phyloP scores from a whole-genome alignment of 2,329 filamentous ascomycete genomes.

The Cladophialophora immunda region DNA sequence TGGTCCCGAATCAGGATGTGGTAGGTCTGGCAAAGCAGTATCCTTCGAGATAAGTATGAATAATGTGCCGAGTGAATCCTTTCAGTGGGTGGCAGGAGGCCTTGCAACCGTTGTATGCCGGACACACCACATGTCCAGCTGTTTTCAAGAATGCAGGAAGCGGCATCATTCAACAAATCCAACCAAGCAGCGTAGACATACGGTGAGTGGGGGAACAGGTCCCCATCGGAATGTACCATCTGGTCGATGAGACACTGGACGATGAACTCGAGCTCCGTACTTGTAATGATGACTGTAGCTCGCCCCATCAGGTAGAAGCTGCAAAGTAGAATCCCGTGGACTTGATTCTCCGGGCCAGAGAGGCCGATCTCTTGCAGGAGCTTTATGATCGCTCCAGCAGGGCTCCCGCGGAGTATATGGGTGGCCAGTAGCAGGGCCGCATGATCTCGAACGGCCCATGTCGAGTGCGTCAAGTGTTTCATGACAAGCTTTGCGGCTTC shows the following conservation, averaged over 20 bases:
- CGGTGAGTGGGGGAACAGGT: constrained; percentile 16
- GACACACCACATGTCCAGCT: constrained; percentile 2
- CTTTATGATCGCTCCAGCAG: constrained; percentile 4
- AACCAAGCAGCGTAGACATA: constrained; percentile 33
- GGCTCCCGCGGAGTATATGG: constrained; percentile 9
- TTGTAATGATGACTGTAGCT: constrained; percentile 3
- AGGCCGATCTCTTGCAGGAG: constrained; percentile 5
- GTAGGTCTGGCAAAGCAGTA: constrained; percentile 23
- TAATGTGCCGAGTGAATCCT: constrained; percentile 12
- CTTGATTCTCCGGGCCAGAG: constrained; percentile 45
- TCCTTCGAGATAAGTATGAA: constrained; percentile 24
- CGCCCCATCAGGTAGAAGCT: constrained; percentile 29
- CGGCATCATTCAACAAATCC: constrained; percentile 36
- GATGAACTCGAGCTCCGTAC: constrained; percentile 23
- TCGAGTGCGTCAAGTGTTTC: constrained; percentile 51
- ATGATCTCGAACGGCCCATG: constrained; percentile 58
- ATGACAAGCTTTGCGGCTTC: constrained; percentile 47
- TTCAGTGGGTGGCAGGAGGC: not conserved
- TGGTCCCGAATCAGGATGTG: constrained; percentile 11
- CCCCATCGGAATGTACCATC: not conserved
- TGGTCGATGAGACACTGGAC: constrained; percentile 8
- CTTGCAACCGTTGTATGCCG: not conserved
- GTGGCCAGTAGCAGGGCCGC: constrained; percentile 47
- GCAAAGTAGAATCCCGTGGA: constrained; percentile 51
- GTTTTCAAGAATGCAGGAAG: constrained; percentile 23